Conservation (phyloP, 2,329 filamentous ascomycete genomes). For the Clarireedia homoeocarpa region DNA sequence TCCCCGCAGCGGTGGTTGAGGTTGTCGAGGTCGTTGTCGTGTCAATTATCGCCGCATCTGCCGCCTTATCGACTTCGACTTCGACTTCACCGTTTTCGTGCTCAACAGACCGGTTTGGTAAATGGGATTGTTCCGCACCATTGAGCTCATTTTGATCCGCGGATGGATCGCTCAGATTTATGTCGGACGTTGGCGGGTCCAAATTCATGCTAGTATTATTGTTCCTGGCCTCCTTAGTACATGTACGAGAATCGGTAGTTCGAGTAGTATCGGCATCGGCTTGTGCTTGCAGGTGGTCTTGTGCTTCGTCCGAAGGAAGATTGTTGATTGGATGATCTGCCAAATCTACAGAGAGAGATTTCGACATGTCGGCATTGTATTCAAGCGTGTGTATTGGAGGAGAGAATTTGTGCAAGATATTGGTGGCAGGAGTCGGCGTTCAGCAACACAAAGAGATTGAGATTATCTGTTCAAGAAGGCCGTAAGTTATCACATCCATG, state of each 20-base stretch:
- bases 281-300: slow-evolving; percentile 6
- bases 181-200: slow-evolving; percentile 8
- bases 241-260: not conserved
- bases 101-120: not conserved
- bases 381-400: no score
- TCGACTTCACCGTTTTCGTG: not conserved
- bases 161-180: not conserved
- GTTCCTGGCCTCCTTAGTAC: not conserved
- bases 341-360: not conserved
- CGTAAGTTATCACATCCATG: no score
- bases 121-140: not conserved
- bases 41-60: not conserved
- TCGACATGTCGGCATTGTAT: slow-evolving; percentile 19
- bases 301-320: slow-evolving; percentile 7
- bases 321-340: slow-evolving; percentile 11
- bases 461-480: no score
- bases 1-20: not conserved
- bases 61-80: not conserved
- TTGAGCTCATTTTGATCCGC: slow-evolving; percentile 1
- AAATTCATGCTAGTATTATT: slow-evolving; percentile 8
- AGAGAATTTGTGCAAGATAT: no score
- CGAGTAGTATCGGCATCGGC: not conserved
- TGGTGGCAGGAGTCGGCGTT: no score
- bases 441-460: no score
- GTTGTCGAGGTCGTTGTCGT: not conserved